A percentile compares a stretch with the other conserved stretches of the same genome.
phyloP scores from a whole-genome alignment of 2,329 filamentous ascomycete genomes.

The Fusarium domesticum region DNA sequence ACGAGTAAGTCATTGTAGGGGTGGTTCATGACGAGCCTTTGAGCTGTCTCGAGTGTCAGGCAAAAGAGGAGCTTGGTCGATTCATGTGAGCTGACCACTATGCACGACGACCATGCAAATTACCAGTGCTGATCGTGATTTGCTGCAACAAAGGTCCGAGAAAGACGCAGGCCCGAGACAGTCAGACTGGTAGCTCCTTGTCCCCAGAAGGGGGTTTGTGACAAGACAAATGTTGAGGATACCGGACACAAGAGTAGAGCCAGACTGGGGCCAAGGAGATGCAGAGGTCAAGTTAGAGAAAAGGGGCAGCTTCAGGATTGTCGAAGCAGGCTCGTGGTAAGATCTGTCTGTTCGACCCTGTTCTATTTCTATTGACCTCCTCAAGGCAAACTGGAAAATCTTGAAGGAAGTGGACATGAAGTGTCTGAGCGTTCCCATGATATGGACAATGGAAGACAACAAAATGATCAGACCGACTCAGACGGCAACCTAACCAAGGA shows the following conservation, averaged over 20 bases:
- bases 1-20: no score
- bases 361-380: no score
- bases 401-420: no score
- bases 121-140: conserved; percentile 21
- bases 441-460: no score
- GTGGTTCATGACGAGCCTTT: conserved; percentile 18
- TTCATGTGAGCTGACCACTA: conserved; percentile 36
- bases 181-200: conserved; percentile 10
- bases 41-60: background rate
- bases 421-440: no score
- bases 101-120: conserved; percentile 33
- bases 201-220: conserved; percentile 4
- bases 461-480: no score
- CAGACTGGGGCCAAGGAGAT: background rate
- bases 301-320: no score
- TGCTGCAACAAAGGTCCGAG: conserved; percentile 14
- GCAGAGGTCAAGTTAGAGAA: no score
- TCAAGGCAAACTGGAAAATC: no score
- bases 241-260: background rate
- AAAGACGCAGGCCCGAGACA: conserved; percentile 11
- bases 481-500: no score
- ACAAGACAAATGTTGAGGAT: background rate
- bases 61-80: conserved; percentile 15
- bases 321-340: no score
- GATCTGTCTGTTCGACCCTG: no score